Conservation (phyloP, 768 basidiomycete genomes). For the Suillus alpinus region DNA sequence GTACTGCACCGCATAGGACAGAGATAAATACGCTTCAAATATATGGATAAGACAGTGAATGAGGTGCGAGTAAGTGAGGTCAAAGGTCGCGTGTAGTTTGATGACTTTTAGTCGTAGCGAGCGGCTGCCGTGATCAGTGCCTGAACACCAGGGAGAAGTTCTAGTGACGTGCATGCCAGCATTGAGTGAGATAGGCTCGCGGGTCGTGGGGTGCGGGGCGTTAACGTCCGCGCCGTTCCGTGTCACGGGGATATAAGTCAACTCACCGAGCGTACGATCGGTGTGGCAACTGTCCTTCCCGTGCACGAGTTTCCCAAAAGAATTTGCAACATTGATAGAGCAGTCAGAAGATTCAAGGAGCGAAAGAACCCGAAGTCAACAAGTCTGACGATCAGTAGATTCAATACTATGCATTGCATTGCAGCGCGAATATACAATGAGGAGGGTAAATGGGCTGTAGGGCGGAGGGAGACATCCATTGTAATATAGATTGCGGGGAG, state of each 20-base stretch:
- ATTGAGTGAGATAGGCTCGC: too few relatives aligned
- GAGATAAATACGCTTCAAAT: neutral
- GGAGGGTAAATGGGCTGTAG: conserved; percentile 24
- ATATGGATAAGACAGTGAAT: neutral
- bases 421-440: conserved; percentile 33
- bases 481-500: neutral
- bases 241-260: neutral
- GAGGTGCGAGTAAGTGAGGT: neutral
- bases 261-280: neutral
- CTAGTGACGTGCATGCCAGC: too few relatives aligned
- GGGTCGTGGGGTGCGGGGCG: too few relatives aligned
- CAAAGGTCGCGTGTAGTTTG: neutral
- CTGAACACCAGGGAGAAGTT: neutral
- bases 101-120: neutral
- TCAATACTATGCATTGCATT: conserved; percentile 30
- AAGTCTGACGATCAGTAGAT: neutral
- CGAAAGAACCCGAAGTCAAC: neutral
- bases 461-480: neutral
- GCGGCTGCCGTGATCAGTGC: neutral
- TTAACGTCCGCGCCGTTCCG: too few relatives aligned
- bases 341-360: neutral
- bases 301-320: neutral
- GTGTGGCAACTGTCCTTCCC: neutral
- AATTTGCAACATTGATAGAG: neutral
- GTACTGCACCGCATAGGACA: neutral